phyloP scores from a whole-genome alignment of 306 rosid genomes.

The Dicorynia guianensis region DNA sequence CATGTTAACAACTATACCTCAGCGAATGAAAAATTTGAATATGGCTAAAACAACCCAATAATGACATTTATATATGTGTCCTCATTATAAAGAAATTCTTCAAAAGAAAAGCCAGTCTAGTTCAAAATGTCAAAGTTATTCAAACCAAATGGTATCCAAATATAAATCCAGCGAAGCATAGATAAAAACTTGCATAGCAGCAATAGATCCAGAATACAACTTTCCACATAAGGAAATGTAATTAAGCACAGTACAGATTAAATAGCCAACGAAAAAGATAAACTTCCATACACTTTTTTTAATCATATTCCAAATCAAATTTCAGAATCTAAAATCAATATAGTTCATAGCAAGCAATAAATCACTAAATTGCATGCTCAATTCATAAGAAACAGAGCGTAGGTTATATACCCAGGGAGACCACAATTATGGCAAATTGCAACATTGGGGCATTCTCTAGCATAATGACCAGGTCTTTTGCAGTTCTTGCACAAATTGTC shows the following conservation, averaged over 20 bases:
- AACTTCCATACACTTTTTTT: background rate
- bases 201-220: conserved; percentile 8
- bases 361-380: conserved; percentile 17
- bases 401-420: conserved; percentile 83
- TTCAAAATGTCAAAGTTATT: background rate
- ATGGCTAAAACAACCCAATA: background rate
- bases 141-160: background rate
- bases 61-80: conserved; percentile 18
- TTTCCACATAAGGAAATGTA: conserved; percentile 14
- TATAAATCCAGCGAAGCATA: background rate
- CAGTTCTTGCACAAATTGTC: conserved; percentile 98
- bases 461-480: conserved; percentile 98
- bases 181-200: background rate
- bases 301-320: background rate
- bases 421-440: conserved; percentile 97
- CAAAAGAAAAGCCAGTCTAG: background rate
- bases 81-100: background rate
- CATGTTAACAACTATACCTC: background rate
- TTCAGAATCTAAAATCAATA: background rate
- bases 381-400: conserved; percentile 20
- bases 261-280: background rate
- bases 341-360: conserved; percentile 1
- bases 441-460: conserved; percentile 98
- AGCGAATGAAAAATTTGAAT: background rate
- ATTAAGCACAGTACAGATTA: conserved; percentile 24